Percentiles rank a stretch among this genome's conserved stretches.
These are phyloP conservation scores for Venturiaceae sp. DNA, from an alignment of 2,329 filamentous ascomycete species.

Conservation along the genomic window DNA sequence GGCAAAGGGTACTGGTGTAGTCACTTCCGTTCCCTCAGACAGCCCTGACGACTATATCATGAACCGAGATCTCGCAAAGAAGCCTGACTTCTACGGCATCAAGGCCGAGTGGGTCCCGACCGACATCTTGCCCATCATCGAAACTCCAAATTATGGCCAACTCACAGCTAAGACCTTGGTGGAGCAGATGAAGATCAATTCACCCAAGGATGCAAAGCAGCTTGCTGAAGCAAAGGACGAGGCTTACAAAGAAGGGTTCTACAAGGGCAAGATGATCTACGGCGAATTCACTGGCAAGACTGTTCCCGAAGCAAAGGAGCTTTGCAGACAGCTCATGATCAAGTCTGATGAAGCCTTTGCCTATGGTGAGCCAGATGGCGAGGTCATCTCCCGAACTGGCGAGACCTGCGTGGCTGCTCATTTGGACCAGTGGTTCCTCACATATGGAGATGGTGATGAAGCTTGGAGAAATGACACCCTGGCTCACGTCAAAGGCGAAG, in stretches of 20 bases:
- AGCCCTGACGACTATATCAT: conserved; percentile 94
- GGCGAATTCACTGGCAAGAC: conserved; percentile 82
- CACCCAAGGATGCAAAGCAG: conserved; percentile 86
- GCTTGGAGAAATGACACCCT: conserved; percentile 72
- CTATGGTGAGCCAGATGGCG: conserved; percentile 87
- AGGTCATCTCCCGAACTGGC: conserved; percentile 78
- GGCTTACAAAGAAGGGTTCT: conserved; percentile 95
- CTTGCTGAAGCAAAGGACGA: conserved; percentile 90
- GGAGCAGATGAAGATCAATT: conserved; percentile 91
- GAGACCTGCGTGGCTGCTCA: conserved; percentile 91
- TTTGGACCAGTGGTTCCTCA: conserved; percentile 96
- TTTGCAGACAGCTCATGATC: conserved; percentile 70
- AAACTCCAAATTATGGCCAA: conserved; percentile 76
- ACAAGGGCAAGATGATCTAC: conserved; percentile 82
- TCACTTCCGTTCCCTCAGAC: conserved; percentile 92
- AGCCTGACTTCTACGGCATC: conserved; percentile 92
- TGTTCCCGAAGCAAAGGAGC: conserved; percentile 78
- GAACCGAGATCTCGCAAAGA: conserved; percentile 79
- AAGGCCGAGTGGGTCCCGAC: conserved; percentile 93
- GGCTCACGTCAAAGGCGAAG: conserved; percentile 58
- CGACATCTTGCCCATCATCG: conserved; percentile 69
- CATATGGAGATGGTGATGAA: conserved; percentile 60
- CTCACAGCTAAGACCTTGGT: conserved; percentile 74
- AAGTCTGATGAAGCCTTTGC: conserved; percentile 72
- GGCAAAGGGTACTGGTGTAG: conserved; percentile 92